Conservation (phyloP, 805 yeast genomes). For the Phaffomyces antillensis region DNA sequence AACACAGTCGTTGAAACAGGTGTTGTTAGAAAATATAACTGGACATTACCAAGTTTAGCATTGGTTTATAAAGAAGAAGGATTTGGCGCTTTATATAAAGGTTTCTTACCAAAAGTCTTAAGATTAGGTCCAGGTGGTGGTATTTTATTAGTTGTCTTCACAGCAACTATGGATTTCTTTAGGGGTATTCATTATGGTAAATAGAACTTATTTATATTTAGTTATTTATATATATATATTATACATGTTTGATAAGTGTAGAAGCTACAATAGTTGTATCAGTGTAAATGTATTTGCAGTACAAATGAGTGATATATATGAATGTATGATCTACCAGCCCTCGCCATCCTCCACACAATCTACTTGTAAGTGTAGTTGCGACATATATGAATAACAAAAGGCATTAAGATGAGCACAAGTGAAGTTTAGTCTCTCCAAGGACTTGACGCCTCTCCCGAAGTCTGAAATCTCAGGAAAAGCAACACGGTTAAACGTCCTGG, state of each 20-base stretch:
- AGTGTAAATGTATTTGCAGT: too few species aligned
- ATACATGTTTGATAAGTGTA: too few species aligned
- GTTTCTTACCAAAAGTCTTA: constrained; percentile 93
- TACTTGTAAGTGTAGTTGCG: constrained; percentile 33
- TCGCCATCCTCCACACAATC: constrained; percentile 31
- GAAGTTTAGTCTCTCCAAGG: constrained; percentile 52
- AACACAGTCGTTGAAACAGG: constrained; percentile 60
- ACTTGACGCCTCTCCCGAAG: constrained; percentile 57
- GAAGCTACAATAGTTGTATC: too few species aligned
- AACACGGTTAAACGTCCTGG: constrained; percentile 70
- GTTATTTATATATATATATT: neutral
- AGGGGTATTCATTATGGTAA: constrained; percentile 31
- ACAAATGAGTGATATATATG: constrained; percentile 6
- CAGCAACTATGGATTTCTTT: constrained; percentile 91
- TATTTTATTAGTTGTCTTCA: constrained; percentile 92
- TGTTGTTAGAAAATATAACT: constrained; percentile 78
- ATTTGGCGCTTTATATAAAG: constrained; percentile 83
- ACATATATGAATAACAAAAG: constrained; percentile 35
- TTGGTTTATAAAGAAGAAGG: constrained; percentile 89
- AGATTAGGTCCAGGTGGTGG: constrained; percentile 99
- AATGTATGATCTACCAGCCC: constrained; percentile 70
- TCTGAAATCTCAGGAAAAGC: constrained; percentile 34
- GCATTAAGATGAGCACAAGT: constrained; percentile 58
- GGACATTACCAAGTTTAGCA: constrained; percentile 79
- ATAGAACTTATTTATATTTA: constrained; percentile 1